These are phyloP conservation scores for Mycena sanguinolenta DNA, from an alignment of 768 basidiomycete genomes.

Conservation along the genomic window DNA sequence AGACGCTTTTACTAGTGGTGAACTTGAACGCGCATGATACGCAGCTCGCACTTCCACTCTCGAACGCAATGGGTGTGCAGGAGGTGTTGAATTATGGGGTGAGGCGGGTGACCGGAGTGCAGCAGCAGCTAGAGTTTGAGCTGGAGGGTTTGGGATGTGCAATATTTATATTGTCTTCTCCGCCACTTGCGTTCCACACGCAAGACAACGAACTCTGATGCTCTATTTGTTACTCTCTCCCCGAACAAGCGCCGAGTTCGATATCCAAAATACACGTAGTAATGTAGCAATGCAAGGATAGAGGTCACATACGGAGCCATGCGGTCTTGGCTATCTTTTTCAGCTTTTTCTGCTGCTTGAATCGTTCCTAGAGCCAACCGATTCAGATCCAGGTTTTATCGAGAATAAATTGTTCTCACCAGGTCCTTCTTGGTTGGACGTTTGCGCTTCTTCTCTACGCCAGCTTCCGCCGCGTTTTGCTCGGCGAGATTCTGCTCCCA, in stretches of 20 bases:
- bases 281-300: slow-evolving; percentile 18
- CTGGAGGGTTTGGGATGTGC: slow-evolving; percentile 30
- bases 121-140: slow-evolving; percentile 16
- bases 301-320: slow-evolving; percentile 77
- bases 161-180: slow-evolving; percentile 13
- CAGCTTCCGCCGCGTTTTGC: slow-evolving; percentile 56
- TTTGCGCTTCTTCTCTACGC: slow-evolving; percentile 78
- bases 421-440: slow-evolving; percentile 86
- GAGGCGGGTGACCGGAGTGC: not conserved
- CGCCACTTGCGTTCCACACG: slow-evolving; percentile 1
- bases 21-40: slow-evolving; percentile 47
- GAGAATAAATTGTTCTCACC: slow-evolving; percentile 59
- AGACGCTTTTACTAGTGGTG: slow-evolving; percentile 50
- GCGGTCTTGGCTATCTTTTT: slow-evolving; percentile 93
- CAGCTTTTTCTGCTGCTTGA: slow-evolving; percentile 83
- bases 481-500: slow-evolving; percentile 82
- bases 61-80: slow-evolving; percentile 9
- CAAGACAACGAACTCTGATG: slow-evolving; percentile 24
- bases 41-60: slow-evolving; percentile 16
- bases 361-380: slow-evolving; percentile 71
- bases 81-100: slow-evolving; percentile 31
- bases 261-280: slow-evolving; percentile 13
- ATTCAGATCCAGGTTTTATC: slow-evolving; percentile 14
- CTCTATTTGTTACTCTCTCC: not conserved
- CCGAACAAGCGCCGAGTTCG: not conserved